Percentiles rank a stretch among this genome's conserved stretches.
Conservation (phyloP, 208 protist genomes). For the Leishmania braziliensis region DNA sequence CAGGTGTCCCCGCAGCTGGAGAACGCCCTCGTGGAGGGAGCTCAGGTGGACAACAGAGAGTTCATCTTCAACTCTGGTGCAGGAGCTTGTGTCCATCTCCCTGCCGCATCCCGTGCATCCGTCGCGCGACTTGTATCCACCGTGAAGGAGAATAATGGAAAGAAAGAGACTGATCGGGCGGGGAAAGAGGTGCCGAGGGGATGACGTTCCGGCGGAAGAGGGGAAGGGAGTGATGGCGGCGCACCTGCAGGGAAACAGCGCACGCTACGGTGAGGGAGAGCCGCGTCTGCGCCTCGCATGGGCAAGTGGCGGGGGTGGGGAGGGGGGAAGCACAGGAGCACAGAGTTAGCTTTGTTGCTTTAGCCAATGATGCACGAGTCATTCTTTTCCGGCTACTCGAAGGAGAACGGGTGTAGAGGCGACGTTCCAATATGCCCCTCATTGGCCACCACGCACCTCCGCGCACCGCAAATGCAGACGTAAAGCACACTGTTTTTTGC, state of each 20-base stretch:
- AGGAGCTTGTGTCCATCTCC: conserved; percentile 3
- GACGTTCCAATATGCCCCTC: not conserved
- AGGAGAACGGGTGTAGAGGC: not conserved
- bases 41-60: conserved; percentile 35
- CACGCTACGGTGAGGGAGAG: not conserved
- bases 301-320: not conserved
- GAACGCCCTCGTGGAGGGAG: conserved; percentile 35
- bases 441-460: not conserved
- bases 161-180: not conserved
- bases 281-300: not conserved
- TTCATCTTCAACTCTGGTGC: not conserved
- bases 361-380: not conserved
- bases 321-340: not conserved
- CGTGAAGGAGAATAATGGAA: not conserved
- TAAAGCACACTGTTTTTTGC: not conserved
- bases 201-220: not conserved
- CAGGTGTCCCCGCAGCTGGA: conserved; percentile 42
- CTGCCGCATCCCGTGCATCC: not conserved
- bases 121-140: not conserved
- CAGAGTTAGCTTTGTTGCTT: not conserved
- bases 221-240: not conserved
- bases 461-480: not conserved
- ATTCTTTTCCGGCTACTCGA: not conserved
- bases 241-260: not conserved
- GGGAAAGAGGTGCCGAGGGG: not conserved